Base-by-base conservation (phyloP, 495 filamentous ascomycete genomes). In the Aspergillus leporis region DNA sequence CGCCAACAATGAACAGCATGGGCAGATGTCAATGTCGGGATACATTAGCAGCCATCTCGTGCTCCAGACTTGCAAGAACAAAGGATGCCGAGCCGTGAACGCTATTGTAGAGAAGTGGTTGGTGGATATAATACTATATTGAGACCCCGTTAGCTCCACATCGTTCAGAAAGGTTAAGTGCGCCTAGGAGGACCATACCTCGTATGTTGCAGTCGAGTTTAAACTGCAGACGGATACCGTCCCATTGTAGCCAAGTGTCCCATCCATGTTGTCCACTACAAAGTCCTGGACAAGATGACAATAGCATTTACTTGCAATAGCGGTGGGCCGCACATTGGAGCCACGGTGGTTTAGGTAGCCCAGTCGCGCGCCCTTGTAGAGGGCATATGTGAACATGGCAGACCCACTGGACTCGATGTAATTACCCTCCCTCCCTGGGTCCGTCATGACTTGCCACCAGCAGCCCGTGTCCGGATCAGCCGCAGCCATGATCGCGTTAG, bases 381-480 rank as follows among this genome's bases (percentile, higher is more conserved):
- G 69, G 4, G 76, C 79, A 66, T 83, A 84, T 7, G 76, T 74
- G 64, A 86, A 85, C 82, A 87, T 85, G 5, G 83, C 83, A 14
- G 77, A 82, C 13, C 74, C 82, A 52, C 81, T 84, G 43, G 78
- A 80, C 69, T 87, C 84, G 55, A 87, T 82, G 53, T 86, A 87
- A 56, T 87, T 87, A 0, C 80, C 79, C 51, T 75, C 53, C 6
- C 61, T 64, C 0, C 77, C 78, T 0, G 77, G 73, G 38, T 67
- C 71, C 45, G 72, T 75, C 79, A 87, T 81, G 16, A 85, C 74
- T 28, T 85, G 66, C 83, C 83, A 87, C 85, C 85, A 87, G n/a
- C 78, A 80, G 1, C 81, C 80, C 1, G 73, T 77, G 16, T 59
- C 55, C 5, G 58, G 56, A 43, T 86, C 81, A 51, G 78, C 78